These are phyloP conservation scores for Globisporangium polare DNA, from an alignment of 352 stramenopile genomes.

Conservation along the genomic window DNA sequence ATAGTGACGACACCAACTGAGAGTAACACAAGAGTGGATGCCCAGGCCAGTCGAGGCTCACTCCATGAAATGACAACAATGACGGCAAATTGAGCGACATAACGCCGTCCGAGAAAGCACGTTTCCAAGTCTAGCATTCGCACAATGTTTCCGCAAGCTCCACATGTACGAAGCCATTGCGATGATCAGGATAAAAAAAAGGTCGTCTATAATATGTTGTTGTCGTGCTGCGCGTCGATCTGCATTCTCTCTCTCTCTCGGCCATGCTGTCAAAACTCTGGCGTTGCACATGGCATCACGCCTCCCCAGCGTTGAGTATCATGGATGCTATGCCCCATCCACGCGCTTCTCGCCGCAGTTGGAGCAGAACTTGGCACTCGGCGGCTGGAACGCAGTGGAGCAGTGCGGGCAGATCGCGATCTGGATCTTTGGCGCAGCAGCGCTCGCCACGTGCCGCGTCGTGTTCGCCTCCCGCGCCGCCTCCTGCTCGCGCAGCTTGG, in stretches of 20 bases:
- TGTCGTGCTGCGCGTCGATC: neutral
- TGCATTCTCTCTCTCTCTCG: neutral
- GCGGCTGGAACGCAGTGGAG: constrained; percentile 34
- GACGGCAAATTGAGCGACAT: neutral
- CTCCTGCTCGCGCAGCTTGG: constrained; percentile 41
- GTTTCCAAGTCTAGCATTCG: neutral
- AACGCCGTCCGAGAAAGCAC: neutral
- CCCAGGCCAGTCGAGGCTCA: neutral
- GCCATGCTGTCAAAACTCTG: neutral
- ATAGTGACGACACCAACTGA: neutral
- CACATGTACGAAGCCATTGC: neutral
- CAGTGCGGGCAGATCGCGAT: constrained; percentile 36
- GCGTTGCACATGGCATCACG: neutral
- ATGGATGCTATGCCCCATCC: neutral
- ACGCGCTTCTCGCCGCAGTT: constrained; percentile 61
- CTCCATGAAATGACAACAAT: neutral
- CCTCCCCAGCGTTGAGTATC: neutral
- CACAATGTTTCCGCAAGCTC: neutral
- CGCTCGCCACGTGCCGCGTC: neutral
- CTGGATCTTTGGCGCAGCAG: neutral
- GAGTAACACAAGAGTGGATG: neutral
- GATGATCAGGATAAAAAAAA: too few species aligned
- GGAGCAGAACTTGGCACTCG: constrained; percentile 67
- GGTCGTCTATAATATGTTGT: too few species aligned
- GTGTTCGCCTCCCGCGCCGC: constrained; percentile 4